Evolutionary conservation across 805 yeast genomes (phyloP).

Genomic region (Candida verbasci): DNA sequence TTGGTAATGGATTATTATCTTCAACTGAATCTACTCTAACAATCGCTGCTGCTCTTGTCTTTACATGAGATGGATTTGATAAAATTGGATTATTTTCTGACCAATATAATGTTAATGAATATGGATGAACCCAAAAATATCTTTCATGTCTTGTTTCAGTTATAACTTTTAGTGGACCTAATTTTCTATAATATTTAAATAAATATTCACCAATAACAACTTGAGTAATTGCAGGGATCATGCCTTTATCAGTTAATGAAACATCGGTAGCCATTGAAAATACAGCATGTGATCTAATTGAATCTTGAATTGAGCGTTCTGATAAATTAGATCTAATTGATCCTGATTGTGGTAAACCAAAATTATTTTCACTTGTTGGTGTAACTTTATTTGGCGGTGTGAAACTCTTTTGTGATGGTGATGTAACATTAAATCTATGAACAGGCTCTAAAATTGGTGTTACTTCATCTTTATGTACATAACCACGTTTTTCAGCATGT

Average conservation of each 20-base stretch:
- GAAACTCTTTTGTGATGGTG: conserved; percentile 4
- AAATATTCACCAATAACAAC: conserved; percentile 90
- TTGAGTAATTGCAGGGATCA: conserved; percentile 85
- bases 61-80: conserved; percentile 59
- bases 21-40: conserved; percentile 72
- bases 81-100: conserved; percentile 73
- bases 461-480: conserved; percentile 22
- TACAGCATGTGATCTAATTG: conserved; percentile 28
- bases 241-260: conserved; percentile 62
- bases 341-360: conserved; percentile 13
- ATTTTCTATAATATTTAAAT: conserved; percentile 75
- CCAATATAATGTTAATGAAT: conserved; percentile 89
- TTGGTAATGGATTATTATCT: conserved; percentile 83
- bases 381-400: background rate
- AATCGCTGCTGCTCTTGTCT: conserved; percentile 78
- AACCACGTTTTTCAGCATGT: conserved; percentile 50
- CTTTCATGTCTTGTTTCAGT: conserved; percentile 84
- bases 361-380: background rate
- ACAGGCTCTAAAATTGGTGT: conserved; percentile 19
- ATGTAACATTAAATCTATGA: conserved; percentile 15
- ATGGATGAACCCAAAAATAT: conserved; percentile 96
- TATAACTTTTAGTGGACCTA: conserved; percentile 69
- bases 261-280: conserved; percentile 56
- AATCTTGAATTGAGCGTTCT: conserved; percentile 25
- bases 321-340: conserved; percentile 29